Evolutionary conservation across 2,329 filamentous ascomycete species (phyloP).

Genomic region (Aureobasidium sp.): DNA sequence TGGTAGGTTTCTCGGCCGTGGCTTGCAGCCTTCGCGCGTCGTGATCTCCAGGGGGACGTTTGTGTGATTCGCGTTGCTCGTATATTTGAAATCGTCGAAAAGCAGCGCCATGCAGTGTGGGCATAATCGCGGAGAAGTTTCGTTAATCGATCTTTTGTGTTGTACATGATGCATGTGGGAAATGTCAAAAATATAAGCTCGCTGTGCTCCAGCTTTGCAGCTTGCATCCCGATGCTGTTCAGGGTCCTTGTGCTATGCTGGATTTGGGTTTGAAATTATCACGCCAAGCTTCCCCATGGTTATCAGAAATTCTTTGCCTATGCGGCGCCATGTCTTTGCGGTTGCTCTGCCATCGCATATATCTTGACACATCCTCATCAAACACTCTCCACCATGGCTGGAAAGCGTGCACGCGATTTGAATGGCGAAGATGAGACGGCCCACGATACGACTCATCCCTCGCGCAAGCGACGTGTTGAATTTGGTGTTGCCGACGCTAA

Average conservation of each 20-base stretch:
- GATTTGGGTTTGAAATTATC: background rate
- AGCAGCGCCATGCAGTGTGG: constrained; percentile 3
- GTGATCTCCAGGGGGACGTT: constrained; percentile 4
- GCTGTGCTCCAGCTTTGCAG: constrained; percentile 5
- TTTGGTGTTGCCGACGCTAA: constrained; percentile 34
- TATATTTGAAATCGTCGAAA: constrained; percentile 3
- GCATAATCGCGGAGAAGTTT: background rate
- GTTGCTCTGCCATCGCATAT: constrained; percentile 12
- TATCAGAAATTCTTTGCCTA: constrained; percentile 1
- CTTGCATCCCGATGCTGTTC: constrained; percentile 9
- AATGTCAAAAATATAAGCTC: constrained; percentile 8
- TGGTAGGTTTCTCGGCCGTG: constrained; percentile 3
- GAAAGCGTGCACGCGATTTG: constrained; percentile 17
- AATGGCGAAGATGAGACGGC: constrained; percentile 8
- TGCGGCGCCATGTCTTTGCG: constrained; percentile 2
- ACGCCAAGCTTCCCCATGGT: background rate
- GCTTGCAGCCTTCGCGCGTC: background rate
- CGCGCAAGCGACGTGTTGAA: constrained; percentile 26
- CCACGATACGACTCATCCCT: constrained; percentile 14
- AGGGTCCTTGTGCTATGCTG: constrained; percentile 5
- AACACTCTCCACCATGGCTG: constrained; percentile 16
- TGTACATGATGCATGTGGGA: background rate
- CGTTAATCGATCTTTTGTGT: background rate
- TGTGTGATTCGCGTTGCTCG: constrained; percentile 2
- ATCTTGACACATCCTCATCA: constrained; percentile 13